Evolutionary conservation across 1,284 basidiomycete genomes (phyloP).

Genomic region (Fomitopsis palustris): DNA sequence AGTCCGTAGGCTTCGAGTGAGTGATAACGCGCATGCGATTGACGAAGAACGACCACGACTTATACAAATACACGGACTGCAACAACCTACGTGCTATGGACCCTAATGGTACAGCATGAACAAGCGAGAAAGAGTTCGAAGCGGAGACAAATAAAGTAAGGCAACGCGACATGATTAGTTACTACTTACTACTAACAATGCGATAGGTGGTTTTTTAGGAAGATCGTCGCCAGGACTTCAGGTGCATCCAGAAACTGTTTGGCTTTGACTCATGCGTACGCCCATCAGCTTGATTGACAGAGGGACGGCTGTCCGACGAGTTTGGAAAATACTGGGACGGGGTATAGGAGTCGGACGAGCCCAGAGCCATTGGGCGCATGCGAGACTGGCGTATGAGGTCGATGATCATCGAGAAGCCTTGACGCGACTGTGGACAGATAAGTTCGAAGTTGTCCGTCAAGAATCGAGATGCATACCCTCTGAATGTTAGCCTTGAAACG

Average conservation of each 20-base stretch:
- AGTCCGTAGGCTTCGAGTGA: background rate
- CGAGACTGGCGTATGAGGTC: slow-evolving; percentile 72
- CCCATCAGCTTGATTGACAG: background rate
- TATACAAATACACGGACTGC: slow-evolving; percentile 18
- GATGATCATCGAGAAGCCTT: slow-evolving; percentile 74
- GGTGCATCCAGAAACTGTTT: slow-evolving; percentile 16
- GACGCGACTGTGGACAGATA: slow-evolving; percentile 60
- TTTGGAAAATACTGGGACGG: slow-evolving; percentile 20
- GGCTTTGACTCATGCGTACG: slow-evolving; percentile 4
- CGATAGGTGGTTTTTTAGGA: slow-evolving; percentile 5
- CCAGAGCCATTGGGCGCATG: slow-evolving; percentile 63
- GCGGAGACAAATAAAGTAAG: slow-evolving; percentile 3
- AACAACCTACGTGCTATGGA: background rate
- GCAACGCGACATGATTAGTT: slow-evolving; percentile 3
- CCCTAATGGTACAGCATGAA: slow-evolving; percentile 11
- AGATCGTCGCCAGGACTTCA: slow-evolving; percentile 22
- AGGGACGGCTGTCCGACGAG: slow-evolving; percentile 11
- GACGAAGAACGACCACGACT: background rate
- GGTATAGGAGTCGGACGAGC: slow-evolving; percentile 35
- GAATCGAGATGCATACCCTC: slow-evolving; percentile 42
- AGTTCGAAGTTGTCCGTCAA: slow-evolving; percentile 11
- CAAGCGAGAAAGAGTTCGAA: slow-evolving; percentile 9
- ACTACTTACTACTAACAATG: slow-evolving; percentile 2
- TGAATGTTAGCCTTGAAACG: slow-evolving; percentile 79
- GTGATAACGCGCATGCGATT: slow-evolving; percentile 2